These are phyloP conservation scores for Marchantia paleacea DNA, from an alignment of 225 moss, liverwort and hornwort species.

Conservation along the genomic window DNA sequence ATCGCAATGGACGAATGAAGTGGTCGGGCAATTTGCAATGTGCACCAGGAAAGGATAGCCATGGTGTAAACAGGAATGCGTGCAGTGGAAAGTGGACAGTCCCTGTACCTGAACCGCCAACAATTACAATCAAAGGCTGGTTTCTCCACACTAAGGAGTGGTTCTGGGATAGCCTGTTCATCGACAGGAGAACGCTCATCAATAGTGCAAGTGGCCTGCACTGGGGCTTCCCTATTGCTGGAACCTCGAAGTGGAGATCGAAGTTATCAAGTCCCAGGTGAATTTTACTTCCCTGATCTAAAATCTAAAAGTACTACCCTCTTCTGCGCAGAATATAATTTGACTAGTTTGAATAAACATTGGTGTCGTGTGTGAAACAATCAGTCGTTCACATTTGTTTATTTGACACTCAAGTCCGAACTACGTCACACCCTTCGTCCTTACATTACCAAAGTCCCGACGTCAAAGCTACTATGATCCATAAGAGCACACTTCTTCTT, in stretches of 20 bases:
- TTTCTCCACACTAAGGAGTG: conserved; percentile 15
- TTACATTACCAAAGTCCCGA: too few relatives aligned
- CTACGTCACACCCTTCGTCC: too few relatives aligned
- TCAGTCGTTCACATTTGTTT: neutral
- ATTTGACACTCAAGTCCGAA: too few relatives aligned
- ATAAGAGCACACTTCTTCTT: too few relatives aligned
- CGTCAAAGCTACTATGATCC: too few relatives aligned
- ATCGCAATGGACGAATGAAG: neutral
- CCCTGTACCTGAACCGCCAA: conserved; percentile 12
- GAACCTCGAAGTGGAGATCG: conserved; percentile 14
- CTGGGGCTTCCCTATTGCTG: neutral
- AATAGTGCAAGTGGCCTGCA: conserved; percentile 8
- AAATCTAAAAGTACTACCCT: neutral
- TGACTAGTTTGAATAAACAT: neutral
- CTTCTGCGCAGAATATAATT: neutral
- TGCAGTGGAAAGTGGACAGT: conserved; percentile 9
- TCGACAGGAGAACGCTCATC: neutral
- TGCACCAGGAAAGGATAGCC: neutral
- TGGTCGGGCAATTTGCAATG: conserved; percentile 2
- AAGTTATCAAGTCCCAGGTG: conserved; percentile 3
- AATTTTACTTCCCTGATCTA: neutral
- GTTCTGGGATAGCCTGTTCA: conserved; percentile 20
- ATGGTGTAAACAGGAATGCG: neutral
- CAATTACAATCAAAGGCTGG: conserved; percentile 6
- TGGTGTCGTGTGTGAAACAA: conserved; percentile 2